Evolutionary conservation across 768 basidiomycete genomes (phyloP), one percentile per base, ranked within the genome.

Genomic region (Lactarius sp.): DNA sequence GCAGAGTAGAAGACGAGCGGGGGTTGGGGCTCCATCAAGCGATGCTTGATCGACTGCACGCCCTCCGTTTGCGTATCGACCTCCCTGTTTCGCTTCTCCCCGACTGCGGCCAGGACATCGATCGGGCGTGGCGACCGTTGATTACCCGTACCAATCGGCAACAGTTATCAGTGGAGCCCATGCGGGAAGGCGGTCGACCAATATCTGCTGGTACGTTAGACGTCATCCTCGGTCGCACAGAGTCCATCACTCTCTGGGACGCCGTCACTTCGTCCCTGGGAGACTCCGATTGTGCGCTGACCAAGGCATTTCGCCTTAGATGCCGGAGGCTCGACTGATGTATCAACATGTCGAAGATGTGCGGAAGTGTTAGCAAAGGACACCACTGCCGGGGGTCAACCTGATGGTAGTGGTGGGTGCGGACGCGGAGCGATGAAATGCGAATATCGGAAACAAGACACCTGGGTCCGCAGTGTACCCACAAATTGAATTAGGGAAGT

Each of bases 221-320:
- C 0, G 86, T 83, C 72, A 82, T 89, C 65, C 82, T 80, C 54
- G 92, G 69, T 53, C 85, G 78, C 31, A 85, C 86, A 1, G 81
- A 86, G 77, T 90, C 91, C 80, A 92, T 85, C 72, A 92, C 90
- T 7, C 75, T 85, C 65, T 92, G 73, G 70, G 92, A 92, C 1
- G 86, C 88, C 0, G 86, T 87, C 87, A 92, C 90, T 72, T 92
- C 88, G 65, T 91, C 90, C 2, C 86, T 80, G 0, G 87, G 80
- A 12, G n/a, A 92, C 78, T n/a, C 86, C 87, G 13, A 91, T 77
- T 0, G 87, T 84, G 0, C 89, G 85, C 62, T 82, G 81, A 6
- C 86, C 87, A 13, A 80, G 72, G 57, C 82, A 81, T 59, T 70
- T 75, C 41, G 72, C 61, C 42, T 77, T 78, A 1, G 60, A 18